Evolutionary conservation across 192 early-diverging fungal genomes (phyloP).

Genomic region (Chytriomyces sp.): DNA sequence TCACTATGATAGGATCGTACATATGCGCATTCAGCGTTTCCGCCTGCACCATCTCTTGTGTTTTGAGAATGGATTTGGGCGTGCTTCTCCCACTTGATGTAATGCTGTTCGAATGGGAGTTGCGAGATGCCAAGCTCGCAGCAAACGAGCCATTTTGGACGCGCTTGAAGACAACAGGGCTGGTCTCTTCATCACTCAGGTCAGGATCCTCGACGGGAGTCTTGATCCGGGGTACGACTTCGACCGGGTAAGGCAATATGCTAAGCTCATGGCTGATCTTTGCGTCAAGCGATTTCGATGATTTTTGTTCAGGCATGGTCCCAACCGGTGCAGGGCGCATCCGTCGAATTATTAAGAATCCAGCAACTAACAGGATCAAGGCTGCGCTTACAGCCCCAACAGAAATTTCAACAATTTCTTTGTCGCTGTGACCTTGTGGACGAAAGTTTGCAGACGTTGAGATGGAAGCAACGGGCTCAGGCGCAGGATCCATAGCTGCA

Average conservation of each 20-base stretch:
- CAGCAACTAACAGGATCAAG: background rate
- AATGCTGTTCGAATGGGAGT: too few species aligned
- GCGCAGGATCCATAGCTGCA: too few species aligned
- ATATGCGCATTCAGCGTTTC: slow-evolving; percentile 8
- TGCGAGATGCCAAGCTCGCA: background rate
- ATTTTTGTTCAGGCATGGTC: too few species aligned
- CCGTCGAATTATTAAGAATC: background rate
- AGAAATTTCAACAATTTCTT: too few species aligned
- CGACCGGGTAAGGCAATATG: too few species aligned
- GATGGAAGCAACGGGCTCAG: too few species aligned
- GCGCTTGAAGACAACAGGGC: background rate
- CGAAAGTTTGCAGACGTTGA: too few species aligned
- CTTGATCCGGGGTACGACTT: too few species aligned
- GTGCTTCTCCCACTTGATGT: background rate
- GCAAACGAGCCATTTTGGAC: background rate
- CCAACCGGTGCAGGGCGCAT: background rate
- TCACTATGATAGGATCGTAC: background rate
- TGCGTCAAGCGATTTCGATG: too few species aligned
- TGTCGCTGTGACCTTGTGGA: too few species aligned
- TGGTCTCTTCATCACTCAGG: background rate
- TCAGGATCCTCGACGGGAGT: background rate
- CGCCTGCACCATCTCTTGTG: background rate
- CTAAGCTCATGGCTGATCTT: background rate
- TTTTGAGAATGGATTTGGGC: slow-evolving; percentile 4
- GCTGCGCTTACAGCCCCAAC: background rate